Evolutionary conservation across 768 basidiomycete genomes (phyloP).

Genomic region (Megacollybia marginata): DNA sequence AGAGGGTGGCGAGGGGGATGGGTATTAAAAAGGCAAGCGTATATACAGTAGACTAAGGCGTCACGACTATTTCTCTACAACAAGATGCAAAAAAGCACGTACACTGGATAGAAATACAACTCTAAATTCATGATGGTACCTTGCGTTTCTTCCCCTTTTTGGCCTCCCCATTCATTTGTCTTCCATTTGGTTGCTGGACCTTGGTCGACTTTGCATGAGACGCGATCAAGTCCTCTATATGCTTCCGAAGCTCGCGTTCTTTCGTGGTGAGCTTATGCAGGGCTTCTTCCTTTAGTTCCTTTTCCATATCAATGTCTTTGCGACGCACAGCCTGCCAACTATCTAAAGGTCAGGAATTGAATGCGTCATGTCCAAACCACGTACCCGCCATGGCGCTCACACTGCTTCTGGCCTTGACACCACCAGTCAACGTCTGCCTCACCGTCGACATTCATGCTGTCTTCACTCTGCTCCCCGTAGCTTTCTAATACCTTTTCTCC

Average conservation of each 20-base stretch:
- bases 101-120: conserved; percentile 20
- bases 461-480: conserved; percentile 44
- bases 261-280: conserved; percentile 60
- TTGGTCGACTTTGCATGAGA: not conserved
- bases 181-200: conserved; percentile 37
- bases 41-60: too few relatives aligned
- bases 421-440: conserved; percentile 59
- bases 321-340: conserved; percentile 78
- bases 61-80: not conserved
- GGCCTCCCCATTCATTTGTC: conserved; percentile 34
- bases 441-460: conserved; percentile 34
- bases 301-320: conserved; percentile 69
- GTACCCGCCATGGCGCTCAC: conserved; percentile 75
- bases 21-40: conserved; percentile 48
- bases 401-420: conserved; percentile 70
- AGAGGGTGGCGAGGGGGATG: conserved; percentile 95
- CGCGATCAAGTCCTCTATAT: conserved; percentile 51
- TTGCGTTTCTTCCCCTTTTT: conserved; percentile 58
- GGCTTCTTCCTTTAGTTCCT: conserved; percentile 64
- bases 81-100: conserved; percentile 11
- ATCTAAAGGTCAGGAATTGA: conserved; percentile 4
- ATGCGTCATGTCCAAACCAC: conserved; percentile 9
- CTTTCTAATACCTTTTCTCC: conserved; percentile 61
- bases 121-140: conserved; percentile 22
- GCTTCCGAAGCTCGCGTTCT: conserved; percentile 72